Evolutionary conservation across 768 basidiomycete species (phyloP).

Genomic region (Lactarius pseudohatsudake): DNA sequence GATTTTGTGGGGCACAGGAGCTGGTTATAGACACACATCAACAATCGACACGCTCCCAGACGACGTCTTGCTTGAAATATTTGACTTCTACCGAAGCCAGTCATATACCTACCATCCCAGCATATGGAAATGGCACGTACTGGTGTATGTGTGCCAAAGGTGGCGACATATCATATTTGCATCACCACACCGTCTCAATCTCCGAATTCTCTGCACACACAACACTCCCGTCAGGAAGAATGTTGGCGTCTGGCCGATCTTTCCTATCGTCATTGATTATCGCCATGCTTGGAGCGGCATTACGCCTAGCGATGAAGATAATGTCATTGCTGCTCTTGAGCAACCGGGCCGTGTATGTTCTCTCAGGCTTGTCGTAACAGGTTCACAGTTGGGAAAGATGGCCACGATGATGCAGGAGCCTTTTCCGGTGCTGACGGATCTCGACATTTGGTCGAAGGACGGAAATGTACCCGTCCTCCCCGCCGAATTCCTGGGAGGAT

Average conservation of each 20-base stretch:
- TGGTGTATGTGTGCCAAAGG: neutral
- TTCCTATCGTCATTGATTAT: neutral
- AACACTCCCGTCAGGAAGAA: neutral
- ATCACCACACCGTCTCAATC: neutral
- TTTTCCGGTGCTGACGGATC: neutral
- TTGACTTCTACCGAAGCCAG: neutral
- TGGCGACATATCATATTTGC: conserved; percentile 1
- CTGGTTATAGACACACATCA: neutral
- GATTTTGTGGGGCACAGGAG: neutral
- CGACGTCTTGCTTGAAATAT: neutral
- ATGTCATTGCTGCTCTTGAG: neutral
- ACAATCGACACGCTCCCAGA: neutral
- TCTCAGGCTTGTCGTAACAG: neutral
- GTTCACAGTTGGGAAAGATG: neutral
- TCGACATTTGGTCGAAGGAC: neutral
- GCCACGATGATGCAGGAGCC: neutral
- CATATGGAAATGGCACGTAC: neutral
- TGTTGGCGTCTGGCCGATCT: neutral
- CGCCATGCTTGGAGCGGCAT: neutral
- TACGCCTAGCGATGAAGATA: neutral
- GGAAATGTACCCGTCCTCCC: neutral
- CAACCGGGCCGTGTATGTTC: neutral
- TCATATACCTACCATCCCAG: no score
- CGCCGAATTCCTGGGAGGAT: neutral
- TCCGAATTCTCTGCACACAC: conserved; percentile 3